phyloP scores from a whole-genome alignment of 1,284 basidiomycete genomes.

The Coniferiporia weirii region DNA sequence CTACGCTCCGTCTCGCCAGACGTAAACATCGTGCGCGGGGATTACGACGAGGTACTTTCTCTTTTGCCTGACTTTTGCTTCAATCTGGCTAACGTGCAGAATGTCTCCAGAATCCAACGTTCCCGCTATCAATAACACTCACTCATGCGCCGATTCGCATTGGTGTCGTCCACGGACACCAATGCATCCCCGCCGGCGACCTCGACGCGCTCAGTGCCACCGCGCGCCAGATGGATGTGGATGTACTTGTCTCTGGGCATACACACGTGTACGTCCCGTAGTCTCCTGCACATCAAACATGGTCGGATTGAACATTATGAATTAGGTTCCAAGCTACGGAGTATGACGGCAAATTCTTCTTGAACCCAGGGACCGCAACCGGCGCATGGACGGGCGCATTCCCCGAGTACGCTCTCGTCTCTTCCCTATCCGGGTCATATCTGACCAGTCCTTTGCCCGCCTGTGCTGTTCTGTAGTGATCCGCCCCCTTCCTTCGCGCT shows the following conservation, averaged over 20 bases:
- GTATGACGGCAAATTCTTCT: constrained; percentile 14
- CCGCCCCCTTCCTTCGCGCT: constrained; percentile 83
- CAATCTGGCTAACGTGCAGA: constrained; percentile 23
- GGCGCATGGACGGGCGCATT: constrained; percentile 86
- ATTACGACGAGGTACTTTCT: constrained; percentile 84
- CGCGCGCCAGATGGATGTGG: constrained; percentile 95
- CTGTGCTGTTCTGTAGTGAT: constrained; percentile 43
- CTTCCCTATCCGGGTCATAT: not conserved
- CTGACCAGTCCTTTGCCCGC: not conserved
- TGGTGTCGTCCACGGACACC: constrained; percentile 93
- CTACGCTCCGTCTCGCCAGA: constrained; percentile 95
- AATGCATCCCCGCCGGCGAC: constrained; percentile 90
- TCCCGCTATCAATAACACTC: constrained; percentile 82
- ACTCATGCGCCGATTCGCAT: constrained; percentile 87
- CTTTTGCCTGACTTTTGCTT: not conserved
- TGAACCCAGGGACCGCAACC: constrained; percentile 70
- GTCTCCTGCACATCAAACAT: too few relatives aligned
- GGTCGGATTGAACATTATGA: too few relatives aligned
- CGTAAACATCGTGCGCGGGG: constrained; percentile 88
- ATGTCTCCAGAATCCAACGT: constrained; percentile 49
- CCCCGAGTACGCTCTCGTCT: constrained; percentile 46
- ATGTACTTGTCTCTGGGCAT: constrained; percentile 90
- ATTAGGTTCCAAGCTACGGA: constrained; percentile 16
- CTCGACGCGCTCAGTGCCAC: constrained; percentile 83
- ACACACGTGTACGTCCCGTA: constrained; percentile 74